phyloP scores from a whole-genome alignment of 1,139 yeast species.

The Zygosaccharomyces pseudobailii region DNA sequence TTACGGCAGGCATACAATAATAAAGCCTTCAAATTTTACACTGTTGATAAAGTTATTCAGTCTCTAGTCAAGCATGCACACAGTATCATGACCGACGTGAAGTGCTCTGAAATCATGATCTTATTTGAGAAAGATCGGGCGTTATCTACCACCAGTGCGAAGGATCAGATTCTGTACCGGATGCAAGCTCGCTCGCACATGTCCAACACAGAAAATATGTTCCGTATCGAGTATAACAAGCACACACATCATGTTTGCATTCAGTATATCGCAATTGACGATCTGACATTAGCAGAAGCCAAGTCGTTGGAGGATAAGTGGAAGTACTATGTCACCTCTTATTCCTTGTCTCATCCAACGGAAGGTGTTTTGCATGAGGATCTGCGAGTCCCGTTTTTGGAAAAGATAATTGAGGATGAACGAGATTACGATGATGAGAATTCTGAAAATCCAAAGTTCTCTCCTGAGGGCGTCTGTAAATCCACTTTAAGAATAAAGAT shows the following conservation, averaged over 20 bases:
- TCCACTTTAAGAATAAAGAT: slow-evolving; percentile 79
- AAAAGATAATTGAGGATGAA: slow-evolving; percentile 52
- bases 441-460: slow-evolving; percentile 14
- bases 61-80: slow-evolving; percentile 88
- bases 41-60: slow-evolving; percentile 89
- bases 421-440: slow-evolving; percentile 33
- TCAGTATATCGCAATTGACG: slow-evolving; percentile 83
- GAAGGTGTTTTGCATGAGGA: slow-evolving; percentile 91
- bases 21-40: slow-evolving; percentile 86
- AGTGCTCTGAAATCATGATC: slow-evolving; percentile 73
- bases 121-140: slow-evolving; percentile 79
- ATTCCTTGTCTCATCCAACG: slow-evolving; percentile 92
- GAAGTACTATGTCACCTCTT: slow-evolving; percentile 90
- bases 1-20: slow-evolving; percentile 93
- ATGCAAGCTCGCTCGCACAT: slow-evolving; percentile 80
- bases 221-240: slow-evolving; percentile 72
- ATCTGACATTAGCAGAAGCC: slow-evolving; percentile 75
- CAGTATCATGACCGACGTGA: slow-evolving; percentile 68
- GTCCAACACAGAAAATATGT: slow-evolving; percentile 86
- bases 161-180: slow-evolving; percentile 85
- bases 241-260: slow-evolving; percentile 53
- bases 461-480: slow-evolving; percentile 60
- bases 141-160: slow-evolving; percentile 55
- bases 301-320: slow-evolving; percentile 74
- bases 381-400: slow-evolving; percentile 68